Base-by-base conservation (phyloP, 192 early-diverging fungal species). In the Backusella australiensis region DNA sequence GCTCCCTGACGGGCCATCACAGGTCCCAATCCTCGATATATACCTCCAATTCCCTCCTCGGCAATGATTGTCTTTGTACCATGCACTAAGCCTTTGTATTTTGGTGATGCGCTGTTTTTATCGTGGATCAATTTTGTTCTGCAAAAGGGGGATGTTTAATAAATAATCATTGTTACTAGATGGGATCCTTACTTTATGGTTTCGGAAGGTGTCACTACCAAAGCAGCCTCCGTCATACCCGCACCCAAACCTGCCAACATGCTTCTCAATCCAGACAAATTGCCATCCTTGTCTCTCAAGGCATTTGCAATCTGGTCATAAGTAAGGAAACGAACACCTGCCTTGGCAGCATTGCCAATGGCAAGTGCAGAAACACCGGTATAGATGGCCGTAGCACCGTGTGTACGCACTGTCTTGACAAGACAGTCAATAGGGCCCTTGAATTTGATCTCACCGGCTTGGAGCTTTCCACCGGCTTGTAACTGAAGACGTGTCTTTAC, bases 401-500 rank as follows among this genome's bases (percentile, higher is more conserved):
- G 88, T 2, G 88, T 86, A 65, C 85, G 78, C 4, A 97, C 84
- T 0, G 95, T 98, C 34, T 86, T 81, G 12, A 86, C 81, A 9
- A 93, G 79, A 75, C 94, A 95, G 76, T 96, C 94, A 35, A 95
- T 84, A 2, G 97, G 94, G 3, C 96, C 96, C 26, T 87, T 86
- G 81, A 92, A 95, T 23, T 70, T 63, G 74, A 89, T 77, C 34
- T 75, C 83, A 1, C 85, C 83, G 3, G 81, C 71, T 12, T 35
- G 71, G 11, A 80, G 69, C 35, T 72, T 75, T n/a, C 78, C 81
- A 19, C 81, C 83, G 29, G 88, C 87, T 63, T 97, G 95, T 12
- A 99, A 88, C 83, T 99, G 97, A 70, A 99, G 87, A 76, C 94
- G 95, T 8, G 97, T 99, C 78, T 99, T 99, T 74, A 97, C 90